phyloP scores from a whole-genome alignment of 2,329 filamentous ascomycete genomes.

The Coniochaeta sp. region DNA sequence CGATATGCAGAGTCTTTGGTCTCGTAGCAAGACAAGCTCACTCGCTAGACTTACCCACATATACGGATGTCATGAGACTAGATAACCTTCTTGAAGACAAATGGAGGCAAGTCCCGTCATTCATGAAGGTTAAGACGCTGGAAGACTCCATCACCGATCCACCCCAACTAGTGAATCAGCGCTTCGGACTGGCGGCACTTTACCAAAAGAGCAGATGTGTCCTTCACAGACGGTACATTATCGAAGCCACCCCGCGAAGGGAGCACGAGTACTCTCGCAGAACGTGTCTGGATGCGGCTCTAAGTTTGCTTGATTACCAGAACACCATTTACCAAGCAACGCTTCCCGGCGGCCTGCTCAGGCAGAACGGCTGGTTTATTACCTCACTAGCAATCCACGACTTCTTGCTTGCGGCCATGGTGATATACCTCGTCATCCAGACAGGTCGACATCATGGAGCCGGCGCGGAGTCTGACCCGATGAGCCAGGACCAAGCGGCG shows the following conservation, averaged over 20 bases:
- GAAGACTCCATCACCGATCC: conserved; percentile 41
- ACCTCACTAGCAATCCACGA: conserved; percentile 52
- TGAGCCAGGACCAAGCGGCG: conserved; percentile 18
- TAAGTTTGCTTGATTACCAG: conserved; percentile 41
- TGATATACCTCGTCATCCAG: conserved; percentile 46
- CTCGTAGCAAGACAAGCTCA: conserved; percentile 44
- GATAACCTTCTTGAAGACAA: conserved; percentile 37
- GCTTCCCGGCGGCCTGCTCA: conserved; percentile 45
- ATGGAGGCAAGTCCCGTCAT: conserved; percentile 37
- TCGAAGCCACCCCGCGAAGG: conserved; percentile 28
- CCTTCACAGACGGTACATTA: conserved; percentile 45
- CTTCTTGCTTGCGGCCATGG: conserved; percentile 54
- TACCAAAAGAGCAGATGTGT: conserved; percentile 50
- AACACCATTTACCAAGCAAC: conserved; percentile 37
- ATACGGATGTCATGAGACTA: conserved; percentile 40
- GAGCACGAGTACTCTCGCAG: conserved; percentile 46
- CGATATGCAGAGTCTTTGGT: conserved; percentile 39
- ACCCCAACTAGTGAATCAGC: conserved; percentile 39
- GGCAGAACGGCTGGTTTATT: conserved; percentile 48
- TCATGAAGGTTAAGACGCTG: conserved; percentile 41
- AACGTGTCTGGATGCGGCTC: conserved; percentile 41
- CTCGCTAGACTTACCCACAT: conserved; percentile 36
- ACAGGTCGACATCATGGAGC: conserved; percentile 13
- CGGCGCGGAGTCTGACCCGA: conserved; percentile 20
- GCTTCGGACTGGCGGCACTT: conserved; percentile 43